These are phyloP conservation scores for Nothopassalora personata DNA, from an alignment of 2,329 filamentous ascomycete species.

Conservation along the genomic window DNA sequence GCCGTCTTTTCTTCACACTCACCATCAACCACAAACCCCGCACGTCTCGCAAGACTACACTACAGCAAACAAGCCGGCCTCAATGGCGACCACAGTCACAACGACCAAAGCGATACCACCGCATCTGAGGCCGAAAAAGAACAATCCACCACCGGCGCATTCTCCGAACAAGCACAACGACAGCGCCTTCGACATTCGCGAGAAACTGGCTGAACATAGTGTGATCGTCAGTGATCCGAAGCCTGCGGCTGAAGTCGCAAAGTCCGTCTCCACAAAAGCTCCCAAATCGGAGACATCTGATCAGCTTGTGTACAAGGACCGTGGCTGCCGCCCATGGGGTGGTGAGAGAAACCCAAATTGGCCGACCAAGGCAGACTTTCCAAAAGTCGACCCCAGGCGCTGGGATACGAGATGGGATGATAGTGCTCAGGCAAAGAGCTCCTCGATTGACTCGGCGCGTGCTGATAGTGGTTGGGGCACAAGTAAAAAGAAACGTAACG, in stretches of 20 bases:
- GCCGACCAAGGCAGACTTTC: conserved; percentile 15
- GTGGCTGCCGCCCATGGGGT: background rate
- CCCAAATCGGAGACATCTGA: background rate
- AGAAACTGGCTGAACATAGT: conserved; percentile 15
- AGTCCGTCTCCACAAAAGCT: conserved; percentile 2
- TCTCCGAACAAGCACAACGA: background rate
- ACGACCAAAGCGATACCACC: background rate
- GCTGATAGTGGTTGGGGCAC: conserved; percentile 17
- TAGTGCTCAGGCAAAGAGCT: conserved; percentile 1
- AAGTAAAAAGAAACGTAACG: conserved; percentile 8
- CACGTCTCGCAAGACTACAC: background rate
- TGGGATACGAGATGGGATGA: conserved; percentile 12
- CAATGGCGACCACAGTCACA: background rate
- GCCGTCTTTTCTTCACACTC: background rate
- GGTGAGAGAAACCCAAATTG: conserved; percentile 4
- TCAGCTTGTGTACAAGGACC: conserved; percentile 1
- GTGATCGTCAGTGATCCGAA: conserved; percentile 16
- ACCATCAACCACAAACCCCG: background rate
- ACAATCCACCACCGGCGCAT: background rate
- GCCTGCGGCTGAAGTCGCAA: conserved; percentile 5
- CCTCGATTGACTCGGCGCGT: conserved; percentile 12
- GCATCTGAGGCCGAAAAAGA: conserved; percentile 1
- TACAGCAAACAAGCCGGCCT: background rate
- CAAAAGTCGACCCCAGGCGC: conserved; percentile 16
- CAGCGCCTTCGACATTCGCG: conserved; percentile 2